Evolutionary conservation across 148 eudicot genomes (phyloP), one percentile per base, ranked within the genome.

Genomic region (Cornus florida): DNA sequence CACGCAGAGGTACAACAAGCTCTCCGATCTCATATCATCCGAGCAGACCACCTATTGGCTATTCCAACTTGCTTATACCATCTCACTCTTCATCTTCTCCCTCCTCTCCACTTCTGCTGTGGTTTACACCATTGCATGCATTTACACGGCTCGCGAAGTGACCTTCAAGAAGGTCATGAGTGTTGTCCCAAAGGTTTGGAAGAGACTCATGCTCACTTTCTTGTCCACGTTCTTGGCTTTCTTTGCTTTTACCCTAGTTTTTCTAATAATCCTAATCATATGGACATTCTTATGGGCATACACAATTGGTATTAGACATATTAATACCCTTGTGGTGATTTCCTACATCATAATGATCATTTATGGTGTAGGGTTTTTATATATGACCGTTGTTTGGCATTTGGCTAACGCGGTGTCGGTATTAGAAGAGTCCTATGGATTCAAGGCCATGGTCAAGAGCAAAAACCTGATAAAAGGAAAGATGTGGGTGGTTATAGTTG

Each of bases 351-450:
- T 79, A 19, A 3, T 72, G 19, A 32, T 72, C 56, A 19, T 67
- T 0, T 79, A 72, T 14, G 31, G 17, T 0, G 8, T 65, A 20
- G 82, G 76, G 39, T 22, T 48, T 20, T 35, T 50, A 14, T 79
- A 79, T 71, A 14, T 79, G 33, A 75, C 50, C 50, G 16, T 66
- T 11, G n/a, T 79, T 17, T 79, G 82, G 82, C 77, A 79, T 10
- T 72, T 79, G n/a, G 82, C 82, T 6, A 79, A 67, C 19, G 82
- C 73, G 12, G 69, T 79, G 31, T 73, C 82, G 12, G 77, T 79
- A 5, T 12, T 79, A 65, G 82, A 79, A 53, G 77, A 72, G 7
- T 48, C 17, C 16, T 9, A 67, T 4, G 82, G 72, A 23, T 67
- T 79, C 6, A 66, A 24, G 13, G 82, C 82, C 22, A 72, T 79